These are phyloP conservation scores for Boletellus sp. DNA, from an alignment of 1,284 basidiomycete genomes.

Conservation along the genomic window DNA sequence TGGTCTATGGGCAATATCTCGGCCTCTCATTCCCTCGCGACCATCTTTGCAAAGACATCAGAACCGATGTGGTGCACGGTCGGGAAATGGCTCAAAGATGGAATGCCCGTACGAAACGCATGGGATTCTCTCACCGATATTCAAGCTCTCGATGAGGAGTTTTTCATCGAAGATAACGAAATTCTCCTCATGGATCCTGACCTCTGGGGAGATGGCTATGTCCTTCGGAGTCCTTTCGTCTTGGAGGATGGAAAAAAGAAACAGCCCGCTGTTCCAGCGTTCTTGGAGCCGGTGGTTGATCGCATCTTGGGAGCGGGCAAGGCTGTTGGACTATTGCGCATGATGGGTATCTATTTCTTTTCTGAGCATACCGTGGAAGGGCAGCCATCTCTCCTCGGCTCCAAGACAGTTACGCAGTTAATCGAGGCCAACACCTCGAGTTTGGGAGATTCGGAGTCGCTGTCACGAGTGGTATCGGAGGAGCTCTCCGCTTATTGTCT, in stretches of 20 bases:
- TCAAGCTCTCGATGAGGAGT: slow-evolving; percentile 61
- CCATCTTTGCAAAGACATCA: slow-evolving; percentile 59
- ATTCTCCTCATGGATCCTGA: slow-evolving; percentile 65
- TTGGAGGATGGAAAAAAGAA: slow-evolving; percentile 33
- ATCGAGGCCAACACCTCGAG: slow-evolving; percentile 24
- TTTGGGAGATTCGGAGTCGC: slow-evolving; percentile 51
- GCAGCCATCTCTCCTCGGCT: slow-evolving; percentile 12
- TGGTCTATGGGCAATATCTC: slow-evolving; percentile 52
- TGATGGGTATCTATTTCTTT: slow-evolving; percentile 34
- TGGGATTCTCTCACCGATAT: slow-evolving; percentile 29
- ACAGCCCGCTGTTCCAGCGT: slow-evolving; percentile 50
- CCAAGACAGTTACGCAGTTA: slow-evolving; percentile 34
- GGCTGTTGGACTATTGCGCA: slow-evolving; percentile 66
- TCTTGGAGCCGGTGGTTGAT: slow-evolving; percentile 56
- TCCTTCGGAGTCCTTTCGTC: slow-evolving; percentile 43
- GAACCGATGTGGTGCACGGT: slow-evolving; percentile 75
- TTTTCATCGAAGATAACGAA: slow-evolving; percentile 74
- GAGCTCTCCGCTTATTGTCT: slow-evolving; percentile 59
- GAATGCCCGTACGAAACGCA: slow-evolving; percentile 57
- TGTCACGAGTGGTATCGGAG: slow-evolving; percentile 62
- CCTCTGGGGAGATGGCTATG: slow-evolving; percentile 78
- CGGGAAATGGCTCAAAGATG: slow-evolving; percentile 68
- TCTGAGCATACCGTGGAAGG: slow-evolving; percentile 23
- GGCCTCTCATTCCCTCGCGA: slow-evolving; percentile 52
- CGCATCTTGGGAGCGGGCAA: slow-evolving; percentile 72